Base-by-base conservation (phyloP, 2,329 filamentous ascomycete species). In the Exophiala alcalophila region DNA sequence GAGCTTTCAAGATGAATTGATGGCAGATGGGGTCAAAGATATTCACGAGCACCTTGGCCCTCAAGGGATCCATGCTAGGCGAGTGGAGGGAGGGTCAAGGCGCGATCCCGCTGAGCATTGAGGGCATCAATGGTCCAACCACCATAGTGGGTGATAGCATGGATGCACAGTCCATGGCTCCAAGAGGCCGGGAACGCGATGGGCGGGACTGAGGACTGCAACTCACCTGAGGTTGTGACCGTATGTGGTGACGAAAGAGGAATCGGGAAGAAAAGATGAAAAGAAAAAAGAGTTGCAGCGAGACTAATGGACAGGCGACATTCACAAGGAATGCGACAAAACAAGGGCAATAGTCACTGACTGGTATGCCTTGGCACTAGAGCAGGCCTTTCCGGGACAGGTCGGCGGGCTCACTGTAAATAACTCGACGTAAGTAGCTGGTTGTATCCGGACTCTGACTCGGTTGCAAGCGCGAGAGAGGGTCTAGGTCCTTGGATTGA, bases 291-390 rank as follows among this genome's bases (percentile, higher is more conserved):
- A 40, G 31, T 21, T 28, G 28, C 40, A 29, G 27, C 25, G 15
- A 31, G 45, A 35, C 31, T 40, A 44, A 43, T 38, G 38, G 39
- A 29, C 12, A 20, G 32, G 23, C 26, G 26, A 15, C 49, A 44
- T 32, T 38, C 38, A 24, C 23, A 23, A 23, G 41, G 45, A 49
- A 49, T 52, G 49, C 25, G 27, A 37, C 26, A 44, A 32, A 47
- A 47, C 48, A 51, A 52, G 49, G 49, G 49, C 40, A 40, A 41
- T 26, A 30, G 28, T 34, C 26, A 40, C 24, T 28, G n/a, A n/a
- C 36, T 50, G 40, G 41, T 48, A 40, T 47, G 40, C 49, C 49
- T 51, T 46, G 49, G 49, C 49, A 48, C 44, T 38, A 21, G 48
- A 15, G 32, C 30, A 44, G 44, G 28, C 40, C 39, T 31, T 33